These are phyloP conservation scores for Crotalaria pallida DNA, from an alignment of 306 rosid species.

Conservation along the genomic window DNA sequence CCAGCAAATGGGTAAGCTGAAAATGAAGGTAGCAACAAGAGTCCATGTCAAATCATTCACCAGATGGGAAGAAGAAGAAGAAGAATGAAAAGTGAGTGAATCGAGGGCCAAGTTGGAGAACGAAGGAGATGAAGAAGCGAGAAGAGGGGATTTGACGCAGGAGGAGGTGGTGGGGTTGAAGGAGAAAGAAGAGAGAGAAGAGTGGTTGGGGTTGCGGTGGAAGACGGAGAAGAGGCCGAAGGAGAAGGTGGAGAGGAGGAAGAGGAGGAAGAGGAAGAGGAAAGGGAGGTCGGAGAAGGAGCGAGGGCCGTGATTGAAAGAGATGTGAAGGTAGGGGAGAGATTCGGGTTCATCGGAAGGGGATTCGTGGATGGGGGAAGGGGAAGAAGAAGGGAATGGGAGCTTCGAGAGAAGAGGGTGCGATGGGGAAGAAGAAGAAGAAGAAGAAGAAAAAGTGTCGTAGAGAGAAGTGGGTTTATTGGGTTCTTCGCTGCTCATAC, in stretches of 20 bases:
- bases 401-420: conserved; percentile 60
- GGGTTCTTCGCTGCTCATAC: conserved; percentile 40
- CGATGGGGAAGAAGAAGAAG: conserved; percentile 28
- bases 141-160: conserved; percentile 38
- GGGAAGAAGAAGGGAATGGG: background rate
- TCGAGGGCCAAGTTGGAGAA: conserved; percentile 5
- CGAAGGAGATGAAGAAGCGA: background rate
- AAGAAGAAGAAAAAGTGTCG: conserved; percentile 28
- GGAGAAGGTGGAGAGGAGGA: conserved; percentile 57
- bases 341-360: conserved; percentile 47
- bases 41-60: conserved; percentile 57
- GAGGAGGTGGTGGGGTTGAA: conserved; percentile 48
- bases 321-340: conserved; percentile 62
- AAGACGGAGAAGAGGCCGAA: conserved; percentile 67
- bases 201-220: conserved; percentile 47
- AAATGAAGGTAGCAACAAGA: conserved; percentile 53
- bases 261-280: conserved; percentile 58
- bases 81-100: conserved; percentile 4
- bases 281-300: conserved; percentile 68
- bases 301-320: conserved; percentile 63
- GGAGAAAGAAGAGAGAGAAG: conserved; percentile 45
- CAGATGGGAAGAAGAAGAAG: conserved; percentile 35
- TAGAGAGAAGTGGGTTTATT: conserved; percentile 31
- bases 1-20: conserved; percentile 65
- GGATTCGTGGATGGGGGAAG: conserved; percentile 31